Conservation (phyloP, 768 basidiomycete genomes). For the Pleurotus djamor region DNA sequence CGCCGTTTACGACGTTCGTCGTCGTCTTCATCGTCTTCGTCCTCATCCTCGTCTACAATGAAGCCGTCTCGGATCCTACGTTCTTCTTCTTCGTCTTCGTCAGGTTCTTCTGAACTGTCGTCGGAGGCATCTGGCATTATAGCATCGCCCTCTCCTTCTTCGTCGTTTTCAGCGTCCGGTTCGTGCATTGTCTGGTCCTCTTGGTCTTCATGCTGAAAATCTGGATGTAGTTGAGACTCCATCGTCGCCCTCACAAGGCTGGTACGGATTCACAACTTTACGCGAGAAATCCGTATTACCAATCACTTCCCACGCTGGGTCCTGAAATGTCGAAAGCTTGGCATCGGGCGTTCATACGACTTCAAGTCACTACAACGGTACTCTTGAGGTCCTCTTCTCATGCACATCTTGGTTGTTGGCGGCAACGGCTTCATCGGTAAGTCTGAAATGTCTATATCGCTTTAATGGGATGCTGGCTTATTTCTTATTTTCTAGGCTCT, state of each 20-base stretch:
- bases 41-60: slow-evolving; percentile 89
- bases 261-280: not conserved
- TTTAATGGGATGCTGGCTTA: not conserved
- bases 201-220: not conserved
- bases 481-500: slow-evolving; percentile 58
- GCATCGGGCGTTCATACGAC: too few relatives aligned
- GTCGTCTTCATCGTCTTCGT: slow-evolving; percentile 76
- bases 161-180: slow-evolving; percentile 39
- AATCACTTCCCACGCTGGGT: too few relatives aligned
- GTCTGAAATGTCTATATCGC: not conserved
- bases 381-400: not conserved
- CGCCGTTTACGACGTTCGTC: slow-evolving; percentile 56
- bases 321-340: too few relatives aligned
- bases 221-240: not conserved
- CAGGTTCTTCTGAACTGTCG: slow-evolving; percentile 87
- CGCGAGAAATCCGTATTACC: not conserved
- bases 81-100: slow-evolving; percentile 90
- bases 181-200: slow-evolving; percentile 65
- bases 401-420: slow-evolving; percentile 88
- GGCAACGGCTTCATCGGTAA: slow-evolving; percentile 97
- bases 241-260: not conserved
- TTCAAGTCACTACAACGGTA: too few relatives aligned
- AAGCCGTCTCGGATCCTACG: slow-evolving; percentile 82
- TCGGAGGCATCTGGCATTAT: slow-evolving; percentile 56
- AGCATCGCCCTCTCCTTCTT: slow-evolving; percentile 55